Evolutionary conservation across 2,329 filamentous ascomycete genomes (phyloP), one percentile per base, ranked within the genome.

Genomic region (Aschersonia sp.): DNA sequence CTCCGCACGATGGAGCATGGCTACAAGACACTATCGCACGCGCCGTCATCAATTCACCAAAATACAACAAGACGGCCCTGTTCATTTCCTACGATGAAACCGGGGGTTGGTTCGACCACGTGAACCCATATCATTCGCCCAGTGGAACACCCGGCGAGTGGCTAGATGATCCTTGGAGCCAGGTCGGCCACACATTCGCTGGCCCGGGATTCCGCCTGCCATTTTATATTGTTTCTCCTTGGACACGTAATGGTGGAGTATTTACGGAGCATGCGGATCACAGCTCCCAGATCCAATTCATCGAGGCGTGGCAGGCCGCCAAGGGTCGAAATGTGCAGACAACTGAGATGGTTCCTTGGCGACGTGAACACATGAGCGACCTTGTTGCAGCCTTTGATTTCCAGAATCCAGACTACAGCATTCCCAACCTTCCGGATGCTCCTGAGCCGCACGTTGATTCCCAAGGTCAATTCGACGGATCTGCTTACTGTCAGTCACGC

Each of bases 231-330:
- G 65, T 77, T 48, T 77, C 74, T 0, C 74, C 74, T 0, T 77
- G 71, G 66, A 77, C 73, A 0, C 70, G 73, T 10, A 70, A 71
- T 9, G 70, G 69, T 6, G 67, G 72, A 29, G 72, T 77, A 2
- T 75, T 73, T 51, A 74, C 71, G 1, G 73, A 77, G 54, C 70
- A 72, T 43, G 65, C 68, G 4, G 74, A 77, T 53, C 74, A 77
- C 57, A 75, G 67, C 52, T 77, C 73, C 0, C 73, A 77, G 50
- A 72, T 76, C 31, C 58, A 73, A 42, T 77, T 77, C 52, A 55
- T 77, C 1, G 74, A 77, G 56, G 58, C 70, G 53, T 74, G 71
- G 71, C 56, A 58, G 40, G 53, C 53, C 1, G 60, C 61, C 40
- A 63, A 62, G 49, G 61, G 62, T 4, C 56, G 72, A 43, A 58